phyloP scores from a whole-genome alignment of 768 basidiomycete species.

The Baorangia bicolor region DNA sequence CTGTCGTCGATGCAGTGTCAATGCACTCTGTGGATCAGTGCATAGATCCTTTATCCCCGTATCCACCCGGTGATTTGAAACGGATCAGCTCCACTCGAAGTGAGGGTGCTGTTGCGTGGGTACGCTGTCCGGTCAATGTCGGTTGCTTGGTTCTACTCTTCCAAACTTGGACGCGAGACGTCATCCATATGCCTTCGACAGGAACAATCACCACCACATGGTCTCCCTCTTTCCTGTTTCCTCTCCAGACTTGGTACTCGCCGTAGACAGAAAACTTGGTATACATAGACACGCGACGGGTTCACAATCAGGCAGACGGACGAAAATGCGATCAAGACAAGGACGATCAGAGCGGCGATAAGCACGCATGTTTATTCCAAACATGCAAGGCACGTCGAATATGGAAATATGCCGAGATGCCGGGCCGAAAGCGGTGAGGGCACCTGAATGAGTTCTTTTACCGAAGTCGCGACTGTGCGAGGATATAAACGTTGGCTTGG shows the following conservation, averaged over 20 bases:
- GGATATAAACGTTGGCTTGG: constrained; percentile 20
- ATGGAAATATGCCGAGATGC: constrained; percentile 24
- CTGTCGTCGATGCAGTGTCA: background rate
- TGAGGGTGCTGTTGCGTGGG: constrained; percentile 1
- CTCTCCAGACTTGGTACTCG: background rate
- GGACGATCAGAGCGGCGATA: background rate
- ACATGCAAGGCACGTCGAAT: background rate
- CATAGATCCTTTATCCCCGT: background rate
- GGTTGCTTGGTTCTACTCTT: background rate
- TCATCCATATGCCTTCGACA: background rate
- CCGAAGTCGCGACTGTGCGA: background rate
- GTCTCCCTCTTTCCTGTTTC: background rate
- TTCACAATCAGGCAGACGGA: background rate
- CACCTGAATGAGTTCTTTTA: background rate
- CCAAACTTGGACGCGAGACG: background rate
- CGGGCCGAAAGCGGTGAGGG: background rate
- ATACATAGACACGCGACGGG: background rate
- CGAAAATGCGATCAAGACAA: background rate
- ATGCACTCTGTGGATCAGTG: background rate
- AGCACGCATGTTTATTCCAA: background rate
- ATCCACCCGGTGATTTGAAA: background rate
- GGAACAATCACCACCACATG: background rate
- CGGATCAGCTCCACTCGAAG: background rate
- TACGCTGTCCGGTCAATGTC: background rate
- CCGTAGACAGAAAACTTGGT: background rate